Base-by-base conservation (phyloP, 2,329 filamentous ascomycete species). In the Ophiostoma novo-ulmi region DNA sequence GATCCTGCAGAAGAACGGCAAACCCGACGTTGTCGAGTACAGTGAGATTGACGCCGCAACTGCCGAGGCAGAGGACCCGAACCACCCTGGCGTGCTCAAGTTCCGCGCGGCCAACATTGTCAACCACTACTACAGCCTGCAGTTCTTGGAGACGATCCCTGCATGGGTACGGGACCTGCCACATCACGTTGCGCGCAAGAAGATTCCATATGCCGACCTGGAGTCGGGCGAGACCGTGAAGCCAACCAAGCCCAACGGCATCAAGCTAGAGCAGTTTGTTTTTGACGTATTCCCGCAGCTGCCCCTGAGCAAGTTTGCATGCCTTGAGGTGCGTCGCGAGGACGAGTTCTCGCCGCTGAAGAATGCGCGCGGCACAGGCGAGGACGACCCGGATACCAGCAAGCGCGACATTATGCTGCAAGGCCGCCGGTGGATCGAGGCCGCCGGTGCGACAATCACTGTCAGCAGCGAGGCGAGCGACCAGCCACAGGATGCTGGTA, bases 71-170 rank as follows among this genome's bases (percentile, higher is more conserved):
- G 88, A 90, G 78, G 95, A 99, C 78, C 81, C 90, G 70, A 91
- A 91, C 80, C 89, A 97, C 77, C 84, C 88, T 3, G 89, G 88
- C 71, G 85, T 97, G 70, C 89, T 99, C 78, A 96, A 94, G 82
- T 98, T 97, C 89, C 91, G 95, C 73, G 94, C 95, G 71, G 95
- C 94, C 78, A 99, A 99, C 84, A 99, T 99, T 76, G 95, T 99
- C 82, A 99, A 99, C 85, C 95, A 99, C 86, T 99, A 98, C 87
- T 99, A 99, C 84, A 97, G 93, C 66, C 94, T 94, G 85, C 83
- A 87, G 75, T 98, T 97, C 86, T 87, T 99, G 67, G 91, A 97
- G 80, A 90, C 88, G 74, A 97, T 97, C 76, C 93, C 95, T 71
- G 83, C 88, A 76, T 97, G 93, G 92, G 89, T 88, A 22, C 86